These are phyloP conservation scores for Cystobasidium pallidum DNA, from an alignment of 1,284 basidiomycete genomes.

Conservation along the genomic window DNA sequence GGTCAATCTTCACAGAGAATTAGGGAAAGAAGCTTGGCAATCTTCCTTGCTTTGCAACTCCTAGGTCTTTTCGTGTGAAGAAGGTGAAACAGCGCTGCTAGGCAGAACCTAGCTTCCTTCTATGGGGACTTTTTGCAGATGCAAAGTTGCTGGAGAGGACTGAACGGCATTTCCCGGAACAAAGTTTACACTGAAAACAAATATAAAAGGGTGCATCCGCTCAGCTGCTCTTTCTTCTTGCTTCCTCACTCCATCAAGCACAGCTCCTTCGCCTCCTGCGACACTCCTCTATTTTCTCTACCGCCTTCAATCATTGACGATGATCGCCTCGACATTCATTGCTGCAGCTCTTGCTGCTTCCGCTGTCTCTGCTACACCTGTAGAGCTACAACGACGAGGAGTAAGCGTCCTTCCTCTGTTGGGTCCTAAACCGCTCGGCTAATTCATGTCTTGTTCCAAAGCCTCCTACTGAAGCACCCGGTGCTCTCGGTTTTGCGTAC, in stretches of 20 bases:
- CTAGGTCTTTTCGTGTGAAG: too few relatives aligned
- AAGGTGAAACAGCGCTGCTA: not conserved
- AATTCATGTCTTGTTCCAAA: not conserved
- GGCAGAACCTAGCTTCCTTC: not conserved
- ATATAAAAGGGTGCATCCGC: not conserved
- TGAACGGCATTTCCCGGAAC: constrained; percentile 2
- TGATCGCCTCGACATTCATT: constrained; percentile 11
- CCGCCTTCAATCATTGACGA: not conserved
- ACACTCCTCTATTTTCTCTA: not conserved
- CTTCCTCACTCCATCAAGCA: not conserved
- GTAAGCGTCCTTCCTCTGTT: not conserved
- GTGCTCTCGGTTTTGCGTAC: constrained; percentile 30
- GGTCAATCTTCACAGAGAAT: not conserved
- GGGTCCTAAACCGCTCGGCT: not conserved
- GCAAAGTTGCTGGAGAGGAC: too few relatives aligned
- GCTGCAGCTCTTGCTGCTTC: constrained; percentile 21
- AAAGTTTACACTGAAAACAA: not conserved
- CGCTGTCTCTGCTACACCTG: constrained; percentile 13
- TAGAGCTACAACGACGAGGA: constrained; percentile 7
- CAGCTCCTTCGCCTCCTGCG: not conserved
- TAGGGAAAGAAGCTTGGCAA: not conserved
- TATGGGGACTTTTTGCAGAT: too few relatives aligned
- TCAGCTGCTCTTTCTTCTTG: not conserved
- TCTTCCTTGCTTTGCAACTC: not conserved
- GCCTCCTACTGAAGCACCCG: constrained; percentile 8